A percentile compares a stretch with the other conserved stretches of the same genome.
phyloP scores from a whole-genome alignment of 2,329 filamentous ascomycete species.

The Trichoderma afroharzianum region DNA sequence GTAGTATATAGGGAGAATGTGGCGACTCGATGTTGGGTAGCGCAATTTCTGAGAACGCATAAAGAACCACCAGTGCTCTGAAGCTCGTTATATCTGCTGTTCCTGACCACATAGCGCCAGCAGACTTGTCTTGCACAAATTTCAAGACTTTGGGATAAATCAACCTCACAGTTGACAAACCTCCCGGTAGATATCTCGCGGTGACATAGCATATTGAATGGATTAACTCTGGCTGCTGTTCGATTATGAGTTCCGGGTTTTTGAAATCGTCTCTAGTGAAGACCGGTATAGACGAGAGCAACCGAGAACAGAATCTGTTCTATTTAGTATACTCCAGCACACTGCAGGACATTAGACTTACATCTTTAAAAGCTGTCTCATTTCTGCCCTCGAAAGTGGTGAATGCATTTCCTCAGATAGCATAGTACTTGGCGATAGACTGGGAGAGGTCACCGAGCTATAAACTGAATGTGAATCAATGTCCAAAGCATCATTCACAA shows the following conservation, averaged over 20 bases:
- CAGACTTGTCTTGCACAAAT: background rate
- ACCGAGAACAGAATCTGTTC: background rate
- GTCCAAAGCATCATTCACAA: background rate
- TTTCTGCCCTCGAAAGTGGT: background rate
- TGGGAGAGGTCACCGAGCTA: background rate
- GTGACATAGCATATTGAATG: background rate
- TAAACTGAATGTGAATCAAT: background rate
- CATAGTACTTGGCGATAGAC: background rate
- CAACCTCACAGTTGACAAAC: background rate
- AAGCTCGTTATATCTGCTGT: background rate
- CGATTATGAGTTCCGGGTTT: background rate
- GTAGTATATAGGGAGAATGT: background rate
- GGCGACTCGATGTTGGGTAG: background rate
- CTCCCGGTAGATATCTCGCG: background rate
- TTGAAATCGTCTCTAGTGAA: background rate
- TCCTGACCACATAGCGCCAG: background rate
- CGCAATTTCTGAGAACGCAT: background rate
- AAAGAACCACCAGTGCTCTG: background rate
- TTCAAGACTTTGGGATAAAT: background rate
- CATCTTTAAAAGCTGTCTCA: background rate
- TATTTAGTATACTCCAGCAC: background rate
- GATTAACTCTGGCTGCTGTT: background rate
- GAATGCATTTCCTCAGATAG: background rate
- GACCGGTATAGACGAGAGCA: background rate
- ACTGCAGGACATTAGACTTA: background rate